phyloP scores from a whole-genome alignment of 2,329 filamentous ascomycete genomes.

The Fusarium hainanense region DNA sequence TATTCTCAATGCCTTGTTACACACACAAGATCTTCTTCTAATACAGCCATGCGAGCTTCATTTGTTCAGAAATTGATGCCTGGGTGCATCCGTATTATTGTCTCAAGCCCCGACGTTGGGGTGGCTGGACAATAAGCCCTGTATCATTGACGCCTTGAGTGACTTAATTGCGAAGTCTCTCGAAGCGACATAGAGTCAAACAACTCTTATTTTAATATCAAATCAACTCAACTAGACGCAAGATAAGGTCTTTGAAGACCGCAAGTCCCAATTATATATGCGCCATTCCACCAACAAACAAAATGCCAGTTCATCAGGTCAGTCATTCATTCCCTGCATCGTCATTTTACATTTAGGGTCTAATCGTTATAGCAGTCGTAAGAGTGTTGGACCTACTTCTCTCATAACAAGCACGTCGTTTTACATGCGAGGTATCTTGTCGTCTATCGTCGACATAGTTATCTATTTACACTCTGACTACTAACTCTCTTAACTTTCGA shows the following conservation, averaged over 20 bases:
- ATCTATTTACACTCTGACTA: background rate
- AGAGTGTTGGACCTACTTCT: slow-evolving; percentile 18
- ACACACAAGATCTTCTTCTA: slow-evolving; percentile 30
- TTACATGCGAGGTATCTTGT: background rate
- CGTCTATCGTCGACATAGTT: slow-evolving; percentile 5
- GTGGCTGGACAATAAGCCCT: slow-evolving; percentile 57
- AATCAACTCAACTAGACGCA: slow-evolving; percentile 1
- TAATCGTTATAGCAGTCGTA: background rate
- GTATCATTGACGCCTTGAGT: slow-evolving; percentile 41
- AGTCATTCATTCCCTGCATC: background rate
- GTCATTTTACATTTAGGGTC: slow-evolving; percentile 17
- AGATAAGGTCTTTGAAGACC: background rate
- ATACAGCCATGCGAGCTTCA: slow-evolving; percentile 38
- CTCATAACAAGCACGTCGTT: slow-evolving; percentile 8
- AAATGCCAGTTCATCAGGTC: slow-evolving; percentile 38
- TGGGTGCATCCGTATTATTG: slow-evolving; percentile 32
- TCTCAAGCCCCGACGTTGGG: slow-evolving; percentile 66
- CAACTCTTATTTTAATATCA: slow-evolving; percentile 23
- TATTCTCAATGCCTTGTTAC: slow-evolving; percentile 35
- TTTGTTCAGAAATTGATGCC: slow-evolving; percentile 28
- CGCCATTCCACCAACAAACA: slow-evolving; percentile 3
- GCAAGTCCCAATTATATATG: background rate
- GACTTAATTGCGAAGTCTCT: slow-evolving; percentile 27
- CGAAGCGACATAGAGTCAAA: slow-evolving; percentile 39
- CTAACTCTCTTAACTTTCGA: background rate